Base-by-base conservation (phyloP, 2,329 filamentous ascomycete genomes). In the Phyllosticta paracitricarpa region DNA sequence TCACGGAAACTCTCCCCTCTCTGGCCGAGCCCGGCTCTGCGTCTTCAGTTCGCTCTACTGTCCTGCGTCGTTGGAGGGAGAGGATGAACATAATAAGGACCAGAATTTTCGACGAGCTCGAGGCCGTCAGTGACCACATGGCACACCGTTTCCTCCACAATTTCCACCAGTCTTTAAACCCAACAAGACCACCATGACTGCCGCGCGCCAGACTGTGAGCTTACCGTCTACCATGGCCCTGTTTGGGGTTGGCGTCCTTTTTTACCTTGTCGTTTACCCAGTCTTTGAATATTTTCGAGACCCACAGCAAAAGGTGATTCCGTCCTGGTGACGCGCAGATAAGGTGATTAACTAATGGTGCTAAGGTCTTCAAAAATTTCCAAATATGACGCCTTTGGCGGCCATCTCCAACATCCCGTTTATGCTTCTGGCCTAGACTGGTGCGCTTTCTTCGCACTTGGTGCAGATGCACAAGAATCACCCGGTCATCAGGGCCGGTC, bases 361-460 rank as follows among this genome's bases (percentile, higher is more conserved):
- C 24, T 25, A 40, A 69, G 68, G 78, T 17, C 73, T 82, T 14
- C 76, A 80, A 25, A 76, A 75, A 66, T 82, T 79, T 61, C 78
- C 78, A 10, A 79, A 77, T 62, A 69, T 81, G 63, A 73, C 73
- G 30, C 67, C 73, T 4, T 70, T 81, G 12, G 77, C 79, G 0
- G 79, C 78, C 7, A 72, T 81, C 25, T 77, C 77, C 7, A 73
- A 76, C 54, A 64, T 82, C 2, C 74, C 77, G 0, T 82, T 79
- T 66, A 78, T 79, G 71, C 63, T 77, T 3, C 70, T 79, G 19
- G 76, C 79, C 1, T 73, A 74, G 17, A 68, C 70, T 10, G 77
- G 75, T 0, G 76, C 76, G 62, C 76, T 79, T 14, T 81, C 78
- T 1, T 70, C 69, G 12, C 70, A 75, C 25, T 70, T 81, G 10